These are phyloP conservation scores for Fusarium drepaniforme DNA, from an alignment of 2,329 filamentous ascomycete species.

Conservation along the genomic window DNA sequence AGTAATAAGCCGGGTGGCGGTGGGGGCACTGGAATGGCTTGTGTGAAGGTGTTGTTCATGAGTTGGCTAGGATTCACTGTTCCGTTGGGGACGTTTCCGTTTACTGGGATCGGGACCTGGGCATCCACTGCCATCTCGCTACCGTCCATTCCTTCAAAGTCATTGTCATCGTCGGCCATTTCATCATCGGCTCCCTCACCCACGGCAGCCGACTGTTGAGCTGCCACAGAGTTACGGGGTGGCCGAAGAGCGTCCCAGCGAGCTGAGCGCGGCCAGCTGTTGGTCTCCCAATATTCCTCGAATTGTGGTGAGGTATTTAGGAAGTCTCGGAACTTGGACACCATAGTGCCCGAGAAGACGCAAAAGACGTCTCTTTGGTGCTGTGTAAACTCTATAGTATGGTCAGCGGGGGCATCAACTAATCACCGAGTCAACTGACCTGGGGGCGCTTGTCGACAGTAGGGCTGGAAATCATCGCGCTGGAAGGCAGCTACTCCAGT, in stretches of 20 bases:
- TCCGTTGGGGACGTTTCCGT: conserved; percentile 24
- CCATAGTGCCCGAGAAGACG: conserved; percentile 92
- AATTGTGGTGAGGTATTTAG: conserved; percentile 72
- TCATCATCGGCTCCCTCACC: conserved; percentile 57
- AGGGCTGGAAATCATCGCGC: conserved; percentile 83
- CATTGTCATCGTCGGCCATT: conserved; percentile 59
- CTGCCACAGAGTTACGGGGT: conserved; percentile 16
- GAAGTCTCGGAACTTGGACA: conserved; percentile 80
- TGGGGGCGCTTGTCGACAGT: conserved; percentile 86
- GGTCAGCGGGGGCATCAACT: conserved; percentile 40
- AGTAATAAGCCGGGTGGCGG: conserved; percentile 37
- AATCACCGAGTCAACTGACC: conserved; percentile 59
- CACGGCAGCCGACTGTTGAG: conserved; percentile 5
- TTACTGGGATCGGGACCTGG: conserved; percentile 43
- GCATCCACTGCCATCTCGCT: conserved; percentile 54
- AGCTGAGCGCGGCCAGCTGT: conserved; percentile 24
- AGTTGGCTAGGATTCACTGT: conserved; percentile 12
- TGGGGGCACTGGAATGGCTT: conserved; percentile 46
- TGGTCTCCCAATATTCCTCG: conserved; percentile 55
- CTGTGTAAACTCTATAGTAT: conserved; percentile 83
- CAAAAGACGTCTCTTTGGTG: conserved; percentile 97
- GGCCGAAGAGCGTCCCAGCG: conserved; percentile 10
- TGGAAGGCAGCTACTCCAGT: conserved; percentile 95
- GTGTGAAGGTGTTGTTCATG: conserved; percentile 28
- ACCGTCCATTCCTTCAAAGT: conserved; percentile 55